These are phyloP conservation scores for Acacia crassicarpa DNA, from an alignment of 306 rosid genomes.

Conservation along the genomic window DNA sequence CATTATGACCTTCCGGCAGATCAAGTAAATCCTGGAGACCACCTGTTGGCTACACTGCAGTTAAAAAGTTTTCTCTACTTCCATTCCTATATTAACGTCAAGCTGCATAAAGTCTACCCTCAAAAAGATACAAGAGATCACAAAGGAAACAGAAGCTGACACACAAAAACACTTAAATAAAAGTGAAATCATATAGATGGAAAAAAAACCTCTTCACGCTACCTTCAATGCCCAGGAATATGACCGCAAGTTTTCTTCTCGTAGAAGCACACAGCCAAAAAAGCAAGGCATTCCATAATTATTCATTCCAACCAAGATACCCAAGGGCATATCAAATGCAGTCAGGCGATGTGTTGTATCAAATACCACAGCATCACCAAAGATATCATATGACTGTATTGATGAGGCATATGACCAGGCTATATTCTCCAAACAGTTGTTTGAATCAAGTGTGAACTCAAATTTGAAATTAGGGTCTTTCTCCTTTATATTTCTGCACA, in stretches of 20 bases:
- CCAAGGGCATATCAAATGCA: conserved; percentile 93
- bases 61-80: conserved; percentile 7
- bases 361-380: conserved; percentile 91
- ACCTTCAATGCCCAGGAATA: conserved; percentile 95
- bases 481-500: conserved; percentile 89
- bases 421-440: conserved; percentile 76
- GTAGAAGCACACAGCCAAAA: conserved; percentile 85
- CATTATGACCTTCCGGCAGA: conserved; percentile 1
- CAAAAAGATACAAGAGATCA: conserved; percentile 16
- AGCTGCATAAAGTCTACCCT: conserved; percentile 12
- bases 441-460: conserved; percentile 74
- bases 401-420: conserved; percentile 99
- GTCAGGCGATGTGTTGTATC: conserved; percentile 91
- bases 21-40: conserved; percentile 19
- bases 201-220: conserved; percentile 27
- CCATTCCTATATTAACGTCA: conserved; percentile 20
- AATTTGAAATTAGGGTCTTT: conserved; percentile 89
- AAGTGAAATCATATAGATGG: conserved; percentile 18
- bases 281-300: conserved; percentile 99
- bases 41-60: conserved; percentile 15
- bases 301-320: conserved; percentile 95
- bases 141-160: neutral
- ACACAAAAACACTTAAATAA: conserved; percentile 22
- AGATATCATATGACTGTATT: conserved; percentile 70
- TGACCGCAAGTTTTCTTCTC: conserved; percentile 80